Evolutionary conservation across 345 rosid species (phyloP), one percentile per base, ranked within the genome.

Genomic region (Arabidopsis suecica): DNA sequence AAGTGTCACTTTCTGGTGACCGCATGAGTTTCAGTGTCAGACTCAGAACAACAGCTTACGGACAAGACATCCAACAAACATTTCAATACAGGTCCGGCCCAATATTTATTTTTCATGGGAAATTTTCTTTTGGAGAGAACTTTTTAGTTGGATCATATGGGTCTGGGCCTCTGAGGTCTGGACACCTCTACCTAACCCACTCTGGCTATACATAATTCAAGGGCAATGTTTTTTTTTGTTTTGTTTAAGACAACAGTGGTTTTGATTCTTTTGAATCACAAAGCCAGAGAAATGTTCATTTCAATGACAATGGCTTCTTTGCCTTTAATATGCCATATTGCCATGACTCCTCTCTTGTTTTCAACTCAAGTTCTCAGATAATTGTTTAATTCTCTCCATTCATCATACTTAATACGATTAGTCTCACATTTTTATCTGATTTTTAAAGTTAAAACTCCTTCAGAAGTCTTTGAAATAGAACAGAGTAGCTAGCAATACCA

Each of bases 31-130:
- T 86, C 49, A 72, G 82, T 40, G 76, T 80, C 50, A 3, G 86
- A 84, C 38, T 61, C 25, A 70, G 59, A 81, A 55, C 82, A 49
- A 84, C 85, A 23, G 79, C 87, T 40, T 61, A 61, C 30, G 13
- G 69, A 69, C 56, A 53, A 44, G 57, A 76, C 48, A 51, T 72
- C 83, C 80, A 84, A 83, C 84, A 88, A 85, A 78, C 79, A 88
- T 75, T 91, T 88, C 61, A 82, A 86, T 79, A 18, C 12, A 67
- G 61, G 68, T 49, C 73, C 44, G 45, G 78, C 78, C 78, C 78
- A 67, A 23, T 9, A 5, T 5, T 5, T 4, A 0, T 9, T 9
- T 16, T 60, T 20, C 6, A 37, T 38, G 10, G 42, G 64, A 9
- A 7, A 6, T 30, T 55, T 30, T 42, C 16, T 57, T 42, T 7